Conservation (phyloP, 768 basidiomycete genomes). For the Leccinellum rugosiceps region DNA sequence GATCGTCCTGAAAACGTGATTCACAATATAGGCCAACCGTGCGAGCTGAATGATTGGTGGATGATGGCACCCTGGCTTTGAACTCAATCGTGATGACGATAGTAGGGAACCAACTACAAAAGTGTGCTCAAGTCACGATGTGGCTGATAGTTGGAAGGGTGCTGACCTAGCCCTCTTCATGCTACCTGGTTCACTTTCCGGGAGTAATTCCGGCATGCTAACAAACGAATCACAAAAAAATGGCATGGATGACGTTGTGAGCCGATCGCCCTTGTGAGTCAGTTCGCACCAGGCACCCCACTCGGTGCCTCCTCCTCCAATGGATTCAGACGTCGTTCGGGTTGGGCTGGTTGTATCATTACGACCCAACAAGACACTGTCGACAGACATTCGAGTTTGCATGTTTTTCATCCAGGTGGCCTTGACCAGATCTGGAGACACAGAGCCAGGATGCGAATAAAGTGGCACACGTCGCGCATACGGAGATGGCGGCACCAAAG, state of each 20-base stretch:
- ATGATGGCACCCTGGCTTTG: constrained; percentile 55
- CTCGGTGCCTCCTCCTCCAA: constrained; percentile 53
- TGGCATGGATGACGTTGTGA: constrained; percentile 48
- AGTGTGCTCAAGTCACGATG: background rate
- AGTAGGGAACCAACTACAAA: constrained; percentile 60
- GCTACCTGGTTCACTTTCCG: constrained; percentile 41
- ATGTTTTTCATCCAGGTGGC: constrained; percentile 36
- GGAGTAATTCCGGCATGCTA: constrained; percentile 46
- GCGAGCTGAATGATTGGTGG: constrained; percentile 39
- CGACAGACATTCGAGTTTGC: constrained; percentile 38
- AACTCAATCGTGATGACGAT: constrained; percentile 60
- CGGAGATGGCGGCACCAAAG: constrained; percentile 48
- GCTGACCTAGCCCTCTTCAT: constrained; percentile 11
- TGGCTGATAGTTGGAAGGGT: background rate
- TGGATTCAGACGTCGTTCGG: constrained; percentile 36
- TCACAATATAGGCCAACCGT: constrained; percentile 57
- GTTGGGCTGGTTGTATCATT: constrained; percentile 38
- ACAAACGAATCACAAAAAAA: constrained; percentile 56
- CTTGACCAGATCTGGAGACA: constrained; percentile 21
- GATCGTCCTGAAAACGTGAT: constrained; percentile 50
- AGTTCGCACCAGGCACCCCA: constrained; percentile 56
- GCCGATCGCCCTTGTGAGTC: constrained; percentile 42
- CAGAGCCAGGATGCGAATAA: constrained; percentile 48
- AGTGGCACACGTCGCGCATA: constrained; percentile 62
- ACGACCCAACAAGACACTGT: constrained; percentile 37